Evolutionary conservation across 1,284 basidiomycete species (phyloP).

Genomic region (Ustilago loliicola): DNA sequence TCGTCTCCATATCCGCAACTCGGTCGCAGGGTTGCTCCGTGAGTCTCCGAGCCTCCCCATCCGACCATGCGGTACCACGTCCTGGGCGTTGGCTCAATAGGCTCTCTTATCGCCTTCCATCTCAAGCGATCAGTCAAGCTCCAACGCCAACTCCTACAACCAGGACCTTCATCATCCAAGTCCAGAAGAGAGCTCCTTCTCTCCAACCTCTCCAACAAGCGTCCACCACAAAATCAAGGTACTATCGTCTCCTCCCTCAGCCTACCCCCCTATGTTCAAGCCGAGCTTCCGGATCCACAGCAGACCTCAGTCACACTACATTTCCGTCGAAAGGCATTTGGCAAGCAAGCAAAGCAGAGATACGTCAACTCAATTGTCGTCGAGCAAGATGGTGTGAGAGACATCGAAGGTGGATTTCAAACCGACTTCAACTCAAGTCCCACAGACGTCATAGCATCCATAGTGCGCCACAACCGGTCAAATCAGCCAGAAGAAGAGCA

Average conservation of each 20-base stretch:
- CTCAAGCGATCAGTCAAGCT: conserved; percentile 55
- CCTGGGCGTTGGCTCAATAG: conserved; percentile 67
- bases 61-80: conserved; percentile 66
- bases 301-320: conserved; percentile 57
- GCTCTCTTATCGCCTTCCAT: conserved; percentile 67
- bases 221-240: conserved; percentile 22
- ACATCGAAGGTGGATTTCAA: conserved; percentile 50
- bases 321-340: conserved; percentile 45
- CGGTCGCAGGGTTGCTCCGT: neutral
- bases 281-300: conserved; percentile 45
- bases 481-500: conserved; percentile 16
- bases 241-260: conserved; percentile 47
- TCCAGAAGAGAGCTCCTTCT: conserved; percentile 38
- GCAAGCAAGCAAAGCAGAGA: conserved; percentile 22
- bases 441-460: conserved; percentile 37
- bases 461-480: conserved; percentile 21
- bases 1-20: neutral
- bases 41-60: neutral
- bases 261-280: conserved; percentile 46
- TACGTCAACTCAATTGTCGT: conserved; percentile 42
- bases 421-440: conserved; percentile 51
- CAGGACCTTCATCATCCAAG: conserved; percentile 33
- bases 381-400: conserved; percentile 55
- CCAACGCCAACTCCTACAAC: conserved; percentile 39
- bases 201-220: conserved; percentile 50